A percentile compares a stretch with the other conserved stretches of the same genome.
Conservation (phyloP, 768 basidiomycete genomes). For the Thelephora ganbajun region DNA sequence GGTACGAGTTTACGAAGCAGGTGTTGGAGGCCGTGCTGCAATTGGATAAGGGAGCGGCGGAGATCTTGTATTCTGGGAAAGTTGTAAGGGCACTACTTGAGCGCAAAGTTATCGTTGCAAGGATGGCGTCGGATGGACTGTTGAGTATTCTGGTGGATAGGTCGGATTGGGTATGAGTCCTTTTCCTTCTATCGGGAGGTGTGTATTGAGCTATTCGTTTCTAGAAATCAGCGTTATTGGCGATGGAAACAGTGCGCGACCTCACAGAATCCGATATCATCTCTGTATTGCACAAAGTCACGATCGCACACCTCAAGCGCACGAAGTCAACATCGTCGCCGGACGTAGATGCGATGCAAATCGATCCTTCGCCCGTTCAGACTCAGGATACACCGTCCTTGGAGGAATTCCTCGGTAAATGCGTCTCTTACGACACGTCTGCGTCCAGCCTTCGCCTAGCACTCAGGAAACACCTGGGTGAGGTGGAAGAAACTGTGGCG, state of each 20-base stretch:
- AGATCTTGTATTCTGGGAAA: slow-evolving; percentile 37
- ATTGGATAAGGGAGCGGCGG: slow-evolving; percentile 19
- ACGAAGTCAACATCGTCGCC: slow-evolving; percentile 1
- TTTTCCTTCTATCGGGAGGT: background rate
- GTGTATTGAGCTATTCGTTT: background rate
- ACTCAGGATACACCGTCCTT: slow-evolving; percentile 19
- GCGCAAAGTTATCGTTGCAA: slow-evolving; percentile 36
- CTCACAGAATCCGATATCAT: slow-evolving; percentile 54
- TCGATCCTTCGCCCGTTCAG: slow-evolving; percentile 16
- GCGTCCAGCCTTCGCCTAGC: slow-evolving; percentile 30
- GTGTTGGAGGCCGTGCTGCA: slow-evolving; percentile 38
- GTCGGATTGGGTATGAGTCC: slow-evolving; percentile 51
- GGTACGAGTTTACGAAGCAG: slow-evolving; percentile 46
- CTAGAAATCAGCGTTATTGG: slow-evolving; percentile 27
- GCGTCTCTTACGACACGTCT: slow-evolving; percentile 28
- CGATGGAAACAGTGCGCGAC: slow-evolving; percentile 43
- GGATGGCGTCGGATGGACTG: slow-evolving; percentile 50
- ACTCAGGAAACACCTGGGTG: slow-evolving; percentile 32
- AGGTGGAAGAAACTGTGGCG: slow-evolving; percentile 32
- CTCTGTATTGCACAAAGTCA: slow-evolving; percentile 31
- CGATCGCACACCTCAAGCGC: slow-evolving; percentile 21
- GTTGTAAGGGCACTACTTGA: slow-evolving; percentile 46
- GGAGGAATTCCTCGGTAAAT: slow-evolving; percentile 22
- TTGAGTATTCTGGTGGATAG: slow-evolving; percentile 35
- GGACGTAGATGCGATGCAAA: slow-evolving; percentile 19